Evolutionary conservation across 2,329 filamentous ascomycete species (phyloP).

Genomic region (Aspergillus ruber): DNA sequence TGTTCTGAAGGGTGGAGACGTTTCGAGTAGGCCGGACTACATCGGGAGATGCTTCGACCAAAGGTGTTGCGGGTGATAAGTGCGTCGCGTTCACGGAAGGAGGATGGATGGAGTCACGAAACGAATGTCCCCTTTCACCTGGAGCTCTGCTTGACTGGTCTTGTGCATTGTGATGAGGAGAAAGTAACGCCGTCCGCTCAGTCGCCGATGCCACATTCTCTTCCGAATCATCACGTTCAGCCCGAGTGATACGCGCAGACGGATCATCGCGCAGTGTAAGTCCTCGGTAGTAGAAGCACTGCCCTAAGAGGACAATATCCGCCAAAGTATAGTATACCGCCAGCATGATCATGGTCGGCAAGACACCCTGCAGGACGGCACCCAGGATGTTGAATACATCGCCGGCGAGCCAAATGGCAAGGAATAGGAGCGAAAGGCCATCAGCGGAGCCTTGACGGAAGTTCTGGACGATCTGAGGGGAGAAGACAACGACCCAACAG

Average conservation of each 20-base stretch:
- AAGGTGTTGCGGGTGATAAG: constrained; percentile 75
- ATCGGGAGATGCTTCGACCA: constrained; percentile 49
- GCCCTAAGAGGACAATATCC: constrained; percentile 77
- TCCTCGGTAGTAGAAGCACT: constrained; percentile 94
- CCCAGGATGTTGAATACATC: constrained; percentile 97
- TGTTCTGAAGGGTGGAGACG: constrained; percentile 38
- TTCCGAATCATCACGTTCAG: constrained; percentile 7
- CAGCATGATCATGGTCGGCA: constrained; percentile 94
- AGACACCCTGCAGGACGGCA: constrained; percentile 80
- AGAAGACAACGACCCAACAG: constrained; percentile 97
- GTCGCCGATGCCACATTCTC: constrained; percentile 15
- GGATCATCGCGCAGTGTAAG: constrained; percentile 47
- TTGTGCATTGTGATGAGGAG: constrained; percentile 6
- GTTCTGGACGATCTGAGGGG: constrained; percentile 93
- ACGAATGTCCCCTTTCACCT: constrained; percentile 22
- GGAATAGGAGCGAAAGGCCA: constrained; percentile 82
- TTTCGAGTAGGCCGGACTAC: constrained; percentile 19
- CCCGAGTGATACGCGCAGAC: constrained; percentile 11
- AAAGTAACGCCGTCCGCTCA: constrained; percentile 26
- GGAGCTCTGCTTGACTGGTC: constrained; percentile 2
- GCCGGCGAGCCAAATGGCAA: constrained; percentile 85
- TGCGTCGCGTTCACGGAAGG: constrained; percentile 56
- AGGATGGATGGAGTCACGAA: constrained; percentile 42
- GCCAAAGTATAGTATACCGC: constrained; percentile 90
- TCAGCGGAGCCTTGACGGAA: constrained; percentile 80